Evolutionary conservation across 2,329 filamentous ascomycete genomes (phyloP), one percentile per base, ranked within the genome.

Genomic region (Venturia effusa): DNA sequence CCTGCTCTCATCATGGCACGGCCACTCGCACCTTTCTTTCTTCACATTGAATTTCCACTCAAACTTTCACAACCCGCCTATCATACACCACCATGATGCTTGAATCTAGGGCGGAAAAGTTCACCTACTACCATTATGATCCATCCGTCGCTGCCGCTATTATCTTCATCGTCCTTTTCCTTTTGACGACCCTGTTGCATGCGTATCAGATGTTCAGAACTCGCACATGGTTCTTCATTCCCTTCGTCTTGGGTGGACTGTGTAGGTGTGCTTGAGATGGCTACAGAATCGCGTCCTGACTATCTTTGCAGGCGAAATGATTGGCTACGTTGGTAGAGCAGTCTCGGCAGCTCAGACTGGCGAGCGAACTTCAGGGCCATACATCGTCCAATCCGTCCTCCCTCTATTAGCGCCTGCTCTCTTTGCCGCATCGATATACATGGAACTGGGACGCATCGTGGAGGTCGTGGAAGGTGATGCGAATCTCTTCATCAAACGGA

Each of bases 251-350:
- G 1, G 81, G 80, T 0, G 78, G 77, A 0, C 30, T 76, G 3
- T 78, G 81, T 82, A 76, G 65, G 81, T 66, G 69, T 67, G 24
- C 40, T 43, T n/a, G 37, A 39, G 27, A 45, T 55, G 70, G 41
- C 37, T 64, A 37, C 64, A 63, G 13, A 30, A 15, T n/a, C 10
- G 17, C n/a, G 22, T 69, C 1, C 65, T 67, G 48, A 67, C 67
- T 64, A 60, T 68, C 55, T 66, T 7, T 34, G 37, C 27, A 82
- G 80, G 83, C 69, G 80, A 84, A 68, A 70, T 73, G 0, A 72
- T 84, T 24, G 83, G 82, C 19, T 84, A 84, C 67, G 69, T 81
- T 45, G 80, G 78, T 15, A 79, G 83, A 62, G 71, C 78, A 4
- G 67, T 80, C 27, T 79, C 78, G 0, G 71, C 74, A 0, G 62